Conservation (phyloP, 179 eudicot species). For the Camellia oleifera region DNA sequence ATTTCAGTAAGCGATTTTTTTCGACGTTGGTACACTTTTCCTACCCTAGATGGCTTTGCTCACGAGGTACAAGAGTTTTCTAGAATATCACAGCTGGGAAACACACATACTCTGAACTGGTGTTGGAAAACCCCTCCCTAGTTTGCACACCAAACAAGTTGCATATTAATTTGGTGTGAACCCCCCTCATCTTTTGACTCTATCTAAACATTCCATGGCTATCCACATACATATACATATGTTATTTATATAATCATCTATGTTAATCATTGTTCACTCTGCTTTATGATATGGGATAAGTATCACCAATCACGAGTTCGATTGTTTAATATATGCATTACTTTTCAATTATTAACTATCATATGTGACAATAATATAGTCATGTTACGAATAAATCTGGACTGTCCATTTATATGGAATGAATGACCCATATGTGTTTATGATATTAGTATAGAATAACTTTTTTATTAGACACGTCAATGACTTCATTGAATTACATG, state of each 20-base stretch:
- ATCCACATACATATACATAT: neutral
- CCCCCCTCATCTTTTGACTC: neutral
- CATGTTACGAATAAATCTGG: too few relatives aligned
- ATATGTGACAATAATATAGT: too few relatives aligned
- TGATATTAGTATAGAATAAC: too few relatives aligned
- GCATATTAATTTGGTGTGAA: neutral
- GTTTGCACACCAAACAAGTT: neutral
- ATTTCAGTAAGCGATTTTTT: too few relatives aligned
- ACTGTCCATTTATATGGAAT: too few relatives aligned
- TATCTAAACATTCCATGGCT: neutral
- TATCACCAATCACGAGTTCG: neutral
- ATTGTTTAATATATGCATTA: neutral
- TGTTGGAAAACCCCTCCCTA: neutral
- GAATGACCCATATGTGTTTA: too few relatives aligned
- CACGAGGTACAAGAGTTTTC: neutral
- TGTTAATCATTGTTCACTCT: neutral
- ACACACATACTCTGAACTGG: neutral
- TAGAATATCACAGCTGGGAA: slow-evolving; percentile 6
- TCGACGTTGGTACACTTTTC: too few relatives aligned
- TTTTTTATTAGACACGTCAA: too few relatives aligned
- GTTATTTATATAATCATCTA: neutral
- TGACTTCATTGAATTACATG: neutral
- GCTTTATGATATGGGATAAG: neutral
- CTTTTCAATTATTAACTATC: neutral
- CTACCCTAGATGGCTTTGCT: neutral